Conservation (phyloP, 768 basidiomycete genomes). For the Lactarius akahatsu region DNA sequence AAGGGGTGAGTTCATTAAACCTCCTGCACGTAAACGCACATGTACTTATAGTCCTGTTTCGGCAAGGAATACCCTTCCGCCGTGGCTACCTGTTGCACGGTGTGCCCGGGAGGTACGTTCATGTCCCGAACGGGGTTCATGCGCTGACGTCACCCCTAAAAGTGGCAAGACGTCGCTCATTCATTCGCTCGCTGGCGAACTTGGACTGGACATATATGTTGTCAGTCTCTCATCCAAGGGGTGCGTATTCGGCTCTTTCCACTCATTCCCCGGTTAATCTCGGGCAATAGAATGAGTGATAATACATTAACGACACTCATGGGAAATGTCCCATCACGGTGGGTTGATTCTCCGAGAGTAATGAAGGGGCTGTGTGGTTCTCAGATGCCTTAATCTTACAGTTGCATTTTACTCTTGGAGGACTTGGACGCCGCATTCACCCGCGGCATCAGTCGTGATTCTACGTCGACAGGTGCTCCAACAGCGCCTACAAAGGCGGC, state of each 20-base stretch:
- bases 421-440: slow-evolving; percentile 93
- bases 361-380: slow-evolving; percentile 25
- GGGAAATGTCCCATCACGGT: slow-evolving; percentile 87
- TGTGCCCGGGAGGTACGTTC: slow-evolving; percentile 73
- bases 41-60: slow-evolving; percentile 16
- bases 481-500: slow-evolving; percentile 39
- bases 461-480: slow-evolving; percentile 73
- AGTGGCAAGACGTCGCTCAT: slow-evolving; percentile 88
- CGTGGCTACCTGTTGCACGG: slow-evolving; percentile 83
- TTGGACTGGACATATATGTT: slow-evolving; percentile 89
- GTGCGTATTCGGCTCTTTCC: slow-evolving; percentile 42
- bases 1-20: slow-evolving; percentile 55
- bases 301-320: slow-evolving; percentile 84
- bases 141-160: slow-evolving; percentile 29
- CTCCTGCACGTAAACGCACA: slow-evolving; percentile 7
- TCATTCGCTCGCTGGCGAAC: slow-evolving; percentile 80
- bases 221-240: slow-evolving; percentile 86
- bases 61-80: slow-evolving; percentile 79
- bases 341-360: slow-evolving; percentile 26
- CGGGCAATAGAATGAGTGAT: slow-evolving; percentile 73
- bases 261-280: slow-evolving; percentile 22
- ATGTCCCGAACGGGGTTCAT: slow-evolving; percentile 8
- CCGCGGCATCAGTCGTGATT: slow-evolving; percentile 80
- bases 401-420: slow-evolving; percentile 91
- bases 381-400: slow-evolving; percentile 35